Conservation (phyloP, 352 stramenopile genomes). For the Phytophthora lateralis region DNA sequence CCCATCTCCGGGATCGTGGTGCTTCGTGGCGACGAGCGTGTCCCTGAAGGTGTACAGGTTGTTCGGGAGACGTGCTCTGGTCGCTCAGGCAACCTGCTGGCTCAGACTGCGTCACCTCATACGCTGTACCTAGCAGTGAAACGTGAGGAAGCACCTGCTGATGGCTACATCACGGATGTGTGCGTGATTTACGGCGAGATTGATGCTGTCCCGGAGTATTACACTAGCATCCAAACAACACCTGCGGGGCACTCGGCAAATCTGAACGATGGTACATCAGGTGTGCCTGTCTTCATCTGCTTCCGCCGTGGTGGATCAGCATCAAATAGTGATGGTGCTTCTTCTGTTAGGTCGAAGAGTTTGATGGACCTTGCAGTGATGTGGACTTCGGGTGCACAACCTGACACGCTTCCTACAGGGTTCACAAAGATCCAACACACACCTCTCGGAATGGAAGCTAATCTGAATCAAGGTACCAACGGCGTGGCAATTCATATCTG, state of each 20-base stretch:
- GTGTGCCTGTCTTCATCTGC: constrained; percentile 86
- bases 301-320: constrained; percentile 43
- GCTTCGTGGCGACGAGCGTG: constrained; percentile 71
- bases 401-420: constrained; percentile 60
- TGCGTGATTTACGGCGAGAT: constrained; percentile 89
- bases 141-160: constrained; percentile 51
- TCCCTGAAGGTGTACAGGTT: constrained; percentile 73
- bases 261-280: constrained; percentile 78
- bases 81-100: constrained; percentile 71
- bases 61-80: constrained; percentile 75
- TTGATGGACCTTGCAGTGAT: constrained; percentile 80
- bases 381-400: constrained; percentile 72
- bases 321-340: constrained; percentile 11
- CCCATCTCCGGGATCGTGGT: constrained; percentile 78
- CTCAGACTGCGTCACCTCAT: constrained; percentile 73
- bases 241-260: constrained; percentile 75
- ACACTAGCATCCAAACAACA: constrained; percentile 76
- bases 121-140: constrained; percentile 80
- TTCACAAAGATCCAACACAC: constrained; percentile 90
- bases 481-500: constrained; percentile 82
- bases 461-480: constrained; percentile 80
- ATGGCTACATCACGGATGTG: constrained; percentile 72
- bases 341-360: constrained; percentile 44
- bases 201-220: constrained; percentile 79
- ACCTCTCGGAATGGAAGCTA: constrained; percentile 86